phyloP scores from a whole-genome alignment of 106 monocot species.

The Phalaenopsis equestris region DNA sequence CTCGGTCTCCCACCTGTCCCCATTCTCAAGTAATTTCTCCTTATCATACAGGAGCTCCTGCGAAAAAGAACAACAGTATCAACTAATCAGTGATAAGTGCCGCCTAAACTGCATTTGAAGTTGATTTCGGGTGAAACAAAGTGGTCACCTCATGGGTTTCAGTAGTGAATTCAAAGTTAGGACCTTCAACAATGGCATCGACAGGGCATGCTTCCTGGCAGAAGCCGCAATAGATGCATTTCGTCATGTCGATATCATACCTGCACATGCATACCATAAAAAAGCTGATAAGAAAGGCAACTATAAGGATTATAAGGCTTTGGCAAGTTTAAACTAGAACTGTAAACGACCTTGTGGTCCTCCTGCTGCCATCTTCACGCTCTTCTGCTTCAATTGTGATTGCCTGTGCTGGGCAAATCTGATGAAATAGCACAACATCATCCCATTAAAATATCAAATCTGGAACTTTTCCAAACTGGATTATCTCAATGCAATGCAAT shows the following conservation, averaged over 20 bases:
- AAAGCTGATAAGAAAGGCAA: neutral
- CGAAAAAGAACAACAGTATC: neutral
- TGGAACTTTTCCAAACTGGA: neutral
- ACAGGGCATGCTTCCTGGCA: slow-evolving; percentile 99
- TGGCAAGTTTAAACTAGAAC: neutral
- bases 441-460: neutral
- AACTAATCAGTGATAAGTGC: neutral
- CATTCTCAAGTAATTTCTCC: slow-evolving; percentile 90
- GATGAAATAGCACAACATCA: neutral
- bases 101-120: neutral
- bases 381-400: slow-evolving; percentile 98
- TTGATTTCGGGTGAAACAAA: neutral
- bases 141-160: slow-evolving; percentile 90
- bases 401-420: slow-evolving; percentile 99
- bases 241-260: slow-evolving; percentile 97
- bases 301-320: neutral
- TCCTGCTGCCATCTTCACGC: slow-evolving; percentile 92
- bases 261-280: slow-evolving; percentile 22
- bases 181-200: slow-evolving; percentile 94
- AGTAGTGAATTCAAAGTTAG: slow-evolving; percentile 95
- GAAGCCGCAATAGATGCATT: slow-evolving; percentile 96
- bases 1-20: slow-evolving; percentile 95
- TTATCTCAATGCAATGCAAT: neutral
- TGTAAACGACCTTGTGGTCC: slow-evolving; percentile 65
- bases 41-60: slow-evolving; percentile 93